phyloP scores from a whole-genome alignment of 495 filamentous ascomycete species.

The Letharia lupina region DNA sequence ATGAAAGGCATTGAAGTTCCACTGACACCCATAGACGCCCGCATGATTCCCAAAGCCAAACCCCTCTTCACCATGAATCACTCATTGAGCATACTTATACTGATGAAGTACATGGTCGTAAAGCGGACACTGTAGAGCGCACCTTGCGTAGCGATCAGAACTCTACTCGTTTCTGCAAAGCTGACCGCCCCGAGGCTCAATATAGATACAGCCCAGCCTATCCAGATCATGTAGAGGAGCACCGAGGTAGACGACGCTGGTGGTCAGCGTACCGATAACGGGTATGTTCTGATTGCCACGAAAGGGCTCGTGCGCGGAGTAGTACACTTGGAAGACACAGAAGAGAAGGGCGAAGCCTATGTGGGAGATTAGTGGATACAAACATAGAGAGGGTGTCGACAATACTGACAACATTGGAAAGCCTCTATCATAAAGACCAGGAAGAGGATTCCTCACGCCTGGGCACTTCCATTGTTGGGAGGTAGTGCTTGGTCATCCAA shows the following conservation, averaged over 20 bases:
- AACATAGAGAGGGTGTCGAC: not conserved
- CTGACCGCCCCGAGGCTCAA: slow-evolving; percentile 31
- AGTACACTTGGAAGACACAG: slow-evolving; percentile 35
- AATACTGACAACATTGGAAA: not conserved
- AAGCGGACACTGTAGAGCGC: slow-evolving; percentile 45
- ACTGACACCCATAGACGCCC: slow-evolving; percentile 36
- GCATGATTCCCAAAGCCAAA: slow-evolving; percentile 50
- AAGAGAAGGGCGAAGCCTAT: slow-evolving; percentile 32
- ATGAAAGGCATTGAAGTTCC: slow-evolving; percentile 31
- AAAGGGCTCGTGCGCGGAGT: slow-evolving; percentile 29
- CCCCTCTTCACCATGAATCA: slow-evolving; percentile 46
- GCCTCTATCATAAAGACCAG: slow-evolving; percentile 5
- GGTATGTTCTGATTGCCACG: slow-evolving; percentile 25
- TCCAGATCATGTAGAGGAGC: slow-evolving; percentile 29
- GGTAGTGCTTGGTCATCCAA: not conserved
- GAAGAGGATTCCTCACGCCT: slow-evolving; percentile 5
- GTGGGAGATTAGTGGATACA: not conserved
- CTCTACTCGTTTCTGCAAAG: slow-evolving; percentile 36
- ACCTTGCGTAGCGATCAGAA: slow-evolving; percentile 47
- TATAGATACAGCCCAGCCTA: slow-evolving; percentile 22
- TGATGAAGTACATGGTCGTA: slow-evolving; percentile 39
- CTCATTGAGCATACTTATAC: slow-evolving; percentile 46
- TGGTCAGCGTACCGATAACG: slow-evolving; percentile 29
- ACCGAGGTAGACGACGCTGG: slow-evolving; percentile 30
- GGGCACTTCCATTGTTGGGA: not conserved